Base-by-base conservation (phyloP, 129 eudicot species). In the Chrysanthemum makinoi region DNA sequence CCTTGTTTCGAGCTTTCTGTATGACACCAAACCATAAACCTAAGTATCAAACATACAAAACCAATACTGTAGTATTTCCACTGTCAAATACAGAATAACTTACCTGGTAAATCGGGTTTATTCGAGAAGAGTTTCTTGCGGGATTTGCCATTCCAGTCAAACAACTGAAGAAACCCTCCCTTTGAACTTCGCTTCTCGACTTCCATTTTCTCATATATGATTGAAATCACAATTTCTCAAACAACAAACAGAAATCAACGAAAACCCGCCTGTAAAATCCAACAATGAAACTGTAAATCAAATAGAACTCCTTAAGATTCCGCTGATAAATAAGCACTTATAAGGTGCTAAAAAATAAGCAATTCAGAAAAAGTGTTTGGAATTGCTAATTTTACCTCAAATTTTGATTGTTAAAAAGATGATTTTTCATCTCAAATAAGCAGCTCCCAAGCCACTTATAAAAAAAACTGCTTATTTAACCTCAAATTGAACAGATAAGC, bases 61-160 rank as follows among this genome's bases (percentile, higher is more conserved):
- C 43, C 44, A 53, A 47, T 7, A n/a, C n/a, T n/a, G n/a, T n/a
- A 65, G 7, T 14, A 26, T 22, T 14, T 39, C 46, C 46, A 39
- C 10, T 6, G 46, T 43, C 39, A 73, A 72, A 35, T 47, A n/a
- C 46, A 39, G 0, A 59, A 7, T 58, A 20, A 58, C 6, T 18
- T 81, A 89, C 98, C 98, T 1, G 91, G 79, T 61, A 76, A 33
- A 73, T 84, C 96, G 1, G 87, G 74, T 87, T 84, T 94, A 83
- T 83, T 87, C 6, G 96, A 79, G 85, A 94, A 94, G 65, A 94
- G 88, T 79, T 90, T 94, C 84, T 94, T 94, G 69, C 92, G 82
- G 22, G 98, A 94, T 81, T 94, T 94, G 75, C n/a, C 89, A 82
- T 89, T 89, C 98, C 98, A 94, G 69, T 94, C 98, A 64, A 94